Base-by-base conservation (phyloP, 2,329 filamentous ascomycete genomes). In the Scedosporium aurantiacum region DNA sequence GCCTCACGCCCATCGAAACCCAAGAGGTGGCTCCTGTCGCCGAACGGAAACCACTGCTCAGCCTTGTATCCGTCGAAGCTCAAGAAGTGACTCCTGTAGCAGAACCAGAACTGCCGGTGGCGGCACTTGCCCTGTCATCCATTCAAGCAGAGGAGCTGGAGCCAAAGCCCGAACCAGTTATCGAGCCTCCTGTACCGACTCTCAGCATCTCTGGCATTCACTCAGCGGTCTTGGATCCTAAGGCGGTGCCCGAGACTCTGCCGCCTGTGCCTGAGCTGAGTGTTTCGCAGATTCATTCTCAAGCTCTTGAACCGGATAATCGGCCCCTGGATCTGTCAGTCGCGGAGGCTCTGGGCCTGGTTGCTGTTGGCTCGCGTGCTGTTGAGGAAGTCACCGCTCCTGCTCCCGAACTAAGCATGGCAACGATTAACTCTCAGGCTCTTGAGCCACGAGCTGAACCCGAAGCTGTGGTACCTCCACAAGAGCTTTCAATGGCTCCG, bases 1-100 rank as follows among this genome's bases (percentile, higher is more conserved):
- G 68, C 52, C 68, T 82, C 41, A 81, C 80, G 1, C 66, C 64
- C 1, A 75, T 83, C 18, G 73, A 77, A 43, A 70, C 72, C 1
- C 74, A 82, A 66, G 65, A 72, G 52, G 71, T 82, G 16, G 74
- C 78, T 65, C 77, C 77, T 12, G 59, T 71, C 3, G n/a, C 57
- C 41, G 40, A 45, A 57, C 10, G 52, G 45, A 47, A 57, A 56
- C 40, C 41, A 57, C 67, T 70, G 0, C 70, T 82, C 32, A 74
- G 68, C 52, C 68, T 82, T 43, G 81, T 80, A 1, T 66, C 64
- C 1, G 75, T 83, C 21, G 73, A 77, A 45, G 70, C 72, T 1
- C 74, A 82, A 66, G 65, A 72, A 52, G 71, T 82, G 14, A 74
- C 78, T 65, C 77, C 77, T 10, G 58, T 71, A 3, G 23, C 40